These are phyloP conservation scores for Ophiocordyceps polyrhachis-furcata DNA, from an alignment of 2,329 filamentous ascomycete genomes.

Conservation along the genomic window DNA sequence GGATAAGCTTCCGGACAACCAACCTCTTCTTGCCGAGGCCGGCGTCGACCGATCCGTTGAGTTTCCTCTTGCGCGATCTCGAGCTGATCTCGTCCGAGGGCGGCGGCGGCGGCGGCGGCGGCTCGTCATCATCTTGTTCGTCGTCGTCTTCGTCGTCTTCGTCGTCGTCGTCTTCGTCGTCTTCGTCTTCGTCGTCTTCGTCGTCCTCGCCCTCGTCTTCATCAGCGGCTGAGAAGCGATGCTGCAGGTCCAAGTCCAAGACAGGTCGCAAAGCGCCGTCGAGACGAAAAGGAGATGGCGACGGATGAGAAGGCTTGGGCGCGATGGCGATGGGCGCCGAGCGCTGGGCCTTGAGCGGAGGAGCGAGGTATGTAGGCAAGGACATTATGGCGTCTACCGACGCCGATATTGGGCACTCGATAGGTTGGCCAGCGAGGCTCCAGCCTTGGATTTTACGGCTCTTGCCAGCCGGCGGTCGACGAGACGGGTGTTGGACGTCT, in stretches of 20 bases:
- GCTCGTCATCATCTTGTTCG: slow-evolving; percentile 55
- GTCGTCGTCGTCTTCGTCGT: slow-evolving; percentile 40
- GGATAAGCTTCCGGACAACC: slow-evolving; percentile 13
- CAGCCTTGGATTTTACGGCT: too few species aligned
- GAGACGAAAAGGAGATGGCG: slow-evolving; percentile 24
- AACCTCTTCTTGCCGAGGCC: slow-evolving; percentile 49
- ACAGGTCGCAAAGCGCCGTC: slow-evolving; percentile 21
- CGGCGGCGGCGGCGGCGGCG: slow-evolving; percentile 61
- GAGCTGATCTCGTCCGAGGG: slow-evolving; percentile 32
- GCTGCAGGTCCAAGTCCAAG: slow-evolving; percentile 44
- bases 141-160: slow-evolving; percentile 23
- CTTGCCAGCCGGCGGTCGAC: too few species aligned
- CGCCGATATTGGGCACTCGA: neutral
- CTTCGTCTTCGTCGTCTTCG: slow-evolving; percentile 45
- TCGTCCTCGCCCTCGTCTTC: slow-evolving; percentile 23
- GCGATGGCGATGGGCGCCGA: slow-evolving; percentile 49
- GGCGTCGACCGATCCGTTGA: slow-evolving; percentile 31
- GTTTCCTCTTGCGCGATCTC: slow-evolving; percentile 61
- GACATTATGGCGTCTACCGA: neutral
- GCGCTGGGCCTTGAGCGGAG: slow-evolving; percentile 18
- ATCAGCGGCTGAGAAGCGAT: slow-evolving; percentile 52
- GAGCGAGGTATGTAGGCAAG: neutral
- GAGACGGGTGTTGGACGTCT: too few species aligned
- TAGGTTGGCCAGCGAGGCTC: neutral
- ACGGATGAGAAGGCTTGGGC: slow-evolving; percentile 32